Evolutionary conservation across 2,329 filamentous ascomycete species (phyloP).

Genomic region (Sphaerulina vaccinii): DNA sequence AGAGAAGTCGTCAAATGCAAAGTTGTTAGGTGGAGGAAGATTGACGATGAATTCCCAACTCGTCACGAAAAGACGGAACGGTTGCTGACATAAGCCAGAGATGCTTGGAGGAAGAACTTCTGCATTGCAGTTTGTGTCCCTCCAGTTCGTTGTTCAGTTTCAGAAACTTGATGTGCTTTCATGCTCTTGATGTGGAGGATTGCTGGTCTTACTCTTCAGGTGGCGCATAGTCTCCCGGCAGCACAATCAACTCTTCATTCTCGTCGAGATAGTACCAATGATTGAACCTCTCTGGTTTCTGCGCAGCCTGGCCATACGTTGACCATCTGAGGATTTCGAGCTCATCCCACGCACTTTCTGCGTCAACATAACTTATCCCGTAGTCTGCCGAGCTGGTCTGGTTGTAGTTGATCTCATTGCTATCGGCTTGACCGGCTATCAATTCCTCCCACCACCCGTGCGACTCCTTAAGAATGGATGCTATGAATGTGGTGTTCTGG

Average conservation of each 20-base stretch:
- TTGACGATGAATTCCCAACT: too few species aligned
- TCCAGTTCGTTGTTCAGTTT: too few species aligned
- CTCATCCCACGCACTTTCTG: conserved; percentile 4
- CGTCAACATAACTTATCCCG: conserved; percentile 1
- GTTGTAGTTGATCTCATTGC: conserved; percentile 8
- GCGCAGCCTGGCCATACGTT: conserved; percentile 5
- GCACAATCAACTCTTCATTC: conserved; percentile 4
- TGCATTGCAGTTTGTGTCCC: too few species aligned
- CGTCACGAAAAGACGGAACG: too few species aligned
- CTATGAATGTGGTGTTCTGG: conserved; percentile 2
- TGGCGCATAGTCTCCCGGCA: conserved; percentile 1
- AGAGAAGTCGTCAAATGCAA: too few species aligned
- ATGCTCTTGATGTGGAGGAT: too few species aligned
- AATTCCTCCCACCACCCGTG: conserved; percentile 8
- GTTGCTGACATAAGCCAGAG: too few species aligned
- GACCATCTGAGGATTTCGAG: conserved; percentile 5
- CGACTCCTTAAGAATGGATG: background rate
- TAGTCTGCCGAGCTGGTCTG: background rate
- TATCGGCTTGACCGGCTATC: conserved; percentile 5
- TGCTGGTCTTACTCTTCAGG: too few species aligned
- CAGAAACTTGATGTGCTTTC: too few species aligned
- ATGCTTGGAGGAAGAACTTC: too few species aligned
- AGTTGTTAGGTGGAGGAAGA: too few species aligned
- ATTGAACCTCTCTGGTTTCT: conserved; percentile 5
- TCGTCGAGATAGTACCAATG: conserved; percentile 2